Conservation (phyloP, 805 yeast species). For the Citeromyces nyonsensis region DNA sequence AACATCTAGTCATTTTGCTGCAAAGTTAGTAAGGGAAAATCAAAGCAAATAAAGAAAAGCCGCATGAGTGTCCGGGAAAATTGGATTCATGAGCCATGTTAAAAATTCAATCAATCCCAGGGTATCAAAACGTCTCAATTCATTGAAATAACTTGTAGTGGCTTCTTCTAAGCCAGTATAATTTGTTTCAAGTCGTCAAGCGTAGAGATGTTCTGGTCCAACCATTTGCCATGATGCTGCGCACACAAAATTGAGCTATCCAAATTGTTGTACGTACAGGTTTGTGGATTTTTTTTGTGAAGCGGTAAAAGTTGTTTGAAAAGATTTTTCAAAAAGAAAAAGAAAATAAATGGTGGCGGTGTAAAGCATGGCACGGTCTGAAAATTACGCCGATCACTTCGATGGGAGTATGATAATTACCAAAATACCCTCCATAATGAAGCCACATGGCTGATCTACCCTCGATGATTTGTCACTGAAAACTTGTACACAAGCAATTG, state of each 20-base stretch:
- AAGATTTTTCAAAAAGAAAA: too few species aligned
- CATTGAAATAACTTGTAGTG: slow-evolving; percentile 4
- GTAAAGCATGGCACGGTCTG: too few species aligned
- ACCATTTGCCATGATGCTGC: neutral
- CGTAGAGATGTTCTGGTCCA: slow-evolving; percentile 3
- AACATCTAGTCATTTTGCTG: slow-evolving; percentile 85
- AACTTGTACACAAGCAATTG: too few species aligned
- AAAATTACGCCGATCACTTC: too few species aligned
- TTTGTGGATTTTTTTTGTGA: neutral
- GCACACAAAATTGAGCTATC: slow-evolving; percentile 1
- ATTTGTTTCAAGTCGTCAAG: slow-evolving; percentile 3
- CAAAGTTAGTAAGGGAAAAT: slow-evolving; percentile 1
- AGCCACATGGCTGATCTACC: too few species aligned
- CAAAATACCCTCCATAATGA: too few species aligned
- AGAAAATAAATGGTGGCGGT: too few species aligned
- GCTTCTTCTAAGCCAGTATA: slow-evolving; percentile 6
- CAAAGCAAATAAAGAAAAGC: slow-evolving; percentile 17
- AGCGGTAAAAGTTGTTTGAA: too few species aligned
- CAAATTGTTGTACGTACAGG: slow-evolving; percentile 2
- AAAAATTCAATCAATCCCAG: neutral
- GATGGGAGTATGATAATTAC: too few species aligned
- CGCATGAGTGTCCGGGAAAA: slow-evolving; percentile 27
- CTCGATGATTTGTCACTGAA: too few species aligned
- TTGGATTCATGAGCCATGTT: slow-evolving; percentile 27
- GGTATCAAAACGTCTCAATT: neutral